Evolutionary conservation across 331 rosid species (phyloP), one percentile per base, ranked within the genome.

Genomic region (Dryas integrifolia): DNA sequence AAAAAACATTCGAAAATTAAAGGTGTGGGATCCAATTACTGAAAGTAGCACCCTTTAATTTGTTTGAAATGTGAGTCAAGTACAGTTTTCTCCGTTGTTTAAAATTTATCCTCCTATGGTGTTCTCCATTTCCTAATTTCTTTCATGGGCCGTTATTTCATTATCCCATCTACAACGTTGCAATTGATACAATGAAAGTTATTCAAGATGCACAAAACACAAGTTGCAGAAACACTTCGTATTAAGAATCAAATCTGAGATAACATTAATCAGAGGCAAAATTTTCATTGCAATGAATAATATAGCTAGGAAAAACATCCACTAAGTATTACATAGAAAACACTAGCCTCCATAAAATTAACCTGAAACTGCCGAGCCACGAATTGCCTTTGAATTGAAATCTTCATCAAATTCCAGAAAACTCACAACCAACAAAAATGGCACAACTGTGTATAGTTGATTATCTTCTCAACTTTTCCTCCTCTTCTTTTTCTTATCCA

Each of bases 401-500:
- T 70, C 55, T 3, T 65, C 69, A 72, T 30, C 72, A n/a, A 70
- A 68, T 65, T 43, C 49, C 38, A 1, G 46, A 3, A 18, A 71
- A 11, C 53, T 49, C 18, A 7, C 18, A 53, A 18, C 11, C 65
- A 4, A 53, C 5, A 12, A 30, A 30, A 14, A 53, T 61, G 38
- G 35, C 13, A n/a, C 24, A 13, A 15, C 40, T 48, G 49, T 12
- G 8, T 40, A 47, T 40, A n/a, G 38, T 58, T 57, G 24, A 6
- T 63, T 35, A 9, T 24, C 55, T 66, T 13, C 61, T 41, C 66
- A 60, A 12, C 51, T 38, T 69, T 77, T 72, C 68, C 82, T 77
- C 72, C 71, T 82, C 74, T 69, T 82, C 51, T 61, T 63, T 52
- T 70, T 41, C 67, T 44, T 65, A 52, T 70, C 66, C 35, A 38